Evolutionary conservation across 116 monocot species (phyloP), one percentile per base, ranked within the genome.

Genomic region (Papilionanthe hybrid): DNA sequence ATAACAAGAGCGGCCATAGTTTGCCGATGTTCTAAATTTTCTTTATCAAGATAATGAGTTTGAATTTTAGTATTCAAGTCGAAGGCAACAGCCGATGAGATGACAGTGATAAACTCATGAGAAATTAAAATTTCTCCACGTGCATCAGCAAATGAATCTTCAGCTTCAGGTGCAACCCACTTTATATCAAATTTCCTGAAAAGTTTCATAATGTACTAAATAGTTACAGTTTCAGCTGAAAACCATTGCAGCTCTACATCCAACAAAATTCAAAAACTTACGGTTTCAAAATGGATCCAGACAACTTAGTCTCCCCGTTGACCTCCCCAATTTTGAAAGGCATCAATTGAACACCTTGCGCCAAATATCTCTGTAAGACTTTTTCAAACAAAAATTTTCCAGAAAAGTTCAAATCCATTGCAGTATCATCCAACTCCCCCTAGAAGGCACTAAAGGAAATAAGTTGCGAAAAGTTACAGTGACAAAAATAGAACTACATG

Each of bases 181-280:
- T 95, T 99, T 82, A 99, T 99, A 80, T 99, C 99, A 86, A 99
- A 95, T 82, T 89, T 90, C 87, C 99, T 99, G 88, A 76, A 7
- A 75, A 50, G 25, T 28, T 5, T 5, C 10, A 12, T 23, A 75
- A 19, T 2, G 11, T 25, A 81, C 56, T 42, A 20, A 72, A 57
- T 83, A 73, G 44, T 1, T 5, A 22, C 9, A 73, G 32, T 30
- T 78, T 19, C 48, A 7, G 49, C 25, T 79, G 25, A 77, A 58
- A 45, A 72, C 32, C 53, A 63, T 2, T 10, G 37, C 28, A 76
- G 68, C 30, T 60, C n/a, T 8, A 56, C 1, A 32, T 44, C 23
- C 48, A 49, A 71, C 4, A 72, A 22, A 63, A 20, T 77, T 32
- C 32, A 30, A 37, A 23, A 77, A 85, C 94, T 86, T 86, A 99